Base-by-base conservation (phyloP, 495 filamentous ascomycete species). In the Copromyces sp. region DNA sequence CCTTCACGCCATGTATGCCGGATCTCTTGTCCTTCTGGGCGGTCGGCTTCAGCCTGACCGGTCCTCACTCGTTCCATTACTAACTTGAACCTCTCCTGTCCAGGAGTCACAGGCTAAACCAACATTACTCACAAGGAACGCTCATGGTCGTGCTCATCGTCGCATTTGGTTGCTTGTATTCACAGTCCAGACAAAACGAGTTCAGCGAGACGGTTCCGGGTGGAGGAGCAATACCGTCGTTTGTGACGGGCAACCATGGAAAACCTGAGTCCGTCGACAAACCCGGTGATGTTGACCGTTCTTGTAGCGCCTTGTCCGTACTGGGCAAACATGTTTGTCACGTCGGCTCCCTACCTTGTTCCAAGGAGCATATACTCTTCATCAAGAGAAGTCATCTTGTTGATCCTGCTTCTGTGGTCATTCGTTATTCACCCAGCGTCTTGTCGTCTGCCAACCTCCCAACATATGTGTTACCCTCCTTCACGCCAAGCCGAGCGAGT, bases 151-250 rank as follows among this genome's bases (percentile, higher is more conserved):
- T 44, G 7, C 42, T 44, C 42, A n/a, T 44, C 7, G 42, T 44
- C 17, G 42, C 42, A 44, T 9, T 44, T 44, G 41, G 41, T 44
- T 44, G 42, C 42, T 44, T 44, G 42, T 44, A n/a, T 61, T 35
- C 29, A 32, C 12, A 83, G 74, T 84, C 17, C 17, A 44, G 42
- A 8, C 42, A 44, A 44, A 44, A 44, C 42, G 42, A 44, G 17
- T 44, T 44, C 42, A 9, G 42, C 42, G 17, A 44, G 17, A n/a
- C 44, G 44, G 44, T 47, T 47, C 7, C 17, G 42, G 17, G 42
- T 44, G 42, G 16, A 44, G 2, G 42, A 44, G 7, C 42, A 44
- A 44, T 17, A 8, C 40, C 8, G 17, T 45, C 8, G 17, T 45
- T 45, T 45, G 42, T 45, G 42, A 44, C 17, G 44, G 44, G 9